A percentile compares a stretch with the other conserved stretches of the same genome.
Evolutionary conservation across 768 basidiomycete genomes (phyloP).

Genomic region (Termitomyces sp.): DNA sequence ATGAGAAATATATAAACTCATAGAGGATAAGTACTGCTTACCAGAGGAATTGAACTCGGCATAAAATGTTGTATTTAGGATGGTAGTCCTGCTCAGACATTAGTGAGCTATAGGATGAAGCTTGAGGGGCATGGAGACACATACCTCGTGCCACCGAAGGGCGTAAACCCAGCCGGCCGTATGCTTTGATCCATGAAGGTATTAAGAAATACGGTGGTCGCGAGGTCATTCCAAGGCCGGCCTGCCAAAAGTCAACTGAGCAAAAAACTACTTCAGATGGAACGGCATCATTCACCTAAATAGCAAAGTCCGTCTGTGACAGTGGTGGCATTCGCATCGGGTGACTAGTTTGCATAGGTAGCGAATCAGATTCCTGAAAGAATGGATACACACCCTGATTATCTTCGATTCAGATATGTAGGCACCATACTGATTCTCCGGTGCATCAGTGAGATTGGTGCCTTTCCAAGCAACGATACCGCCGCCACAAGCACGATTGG

Average conservation of each 20-base stretch:
- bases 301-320: constrained; percentile 44
- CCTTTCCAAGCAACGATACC: constrained; percentile 67
- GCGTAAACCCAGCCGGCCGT: constrained; percentile 45
- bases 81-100: constrained; percentile 31
- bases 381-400: constrained; percentile 41
- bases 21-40: constrained; percentile 13
- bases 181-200: constrained; percentile 61
- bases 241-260: constrained; percentile 21
- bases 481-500: constrained; percentile 63
- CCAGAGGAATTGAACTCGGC: constrained; percentile 57
- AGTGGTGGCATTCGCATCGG: constrained; percentile 51
- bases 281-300: constrained; percentile 34
- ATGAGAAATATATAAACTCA: neutral
- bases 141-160: constrained; percentile 42
- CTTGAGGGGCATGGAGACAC: neutral
- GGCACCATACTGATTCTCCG: constrained; percentile 50
- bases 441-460: constrained; percentile 48
- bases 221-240: constrained; percentile 63
- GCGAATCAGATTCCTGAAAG: neutral
- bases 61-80: constrained; percentile 54
- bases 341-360: constrained; percentile 36
- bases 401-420: constrained; percentile 55
- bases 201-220: constrained; percentile 48
- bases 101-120: neutral
- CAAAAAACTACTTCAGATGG: neutral